Conservation (phyloP, 305 asterid species). For the Lippia alba region DNA sequence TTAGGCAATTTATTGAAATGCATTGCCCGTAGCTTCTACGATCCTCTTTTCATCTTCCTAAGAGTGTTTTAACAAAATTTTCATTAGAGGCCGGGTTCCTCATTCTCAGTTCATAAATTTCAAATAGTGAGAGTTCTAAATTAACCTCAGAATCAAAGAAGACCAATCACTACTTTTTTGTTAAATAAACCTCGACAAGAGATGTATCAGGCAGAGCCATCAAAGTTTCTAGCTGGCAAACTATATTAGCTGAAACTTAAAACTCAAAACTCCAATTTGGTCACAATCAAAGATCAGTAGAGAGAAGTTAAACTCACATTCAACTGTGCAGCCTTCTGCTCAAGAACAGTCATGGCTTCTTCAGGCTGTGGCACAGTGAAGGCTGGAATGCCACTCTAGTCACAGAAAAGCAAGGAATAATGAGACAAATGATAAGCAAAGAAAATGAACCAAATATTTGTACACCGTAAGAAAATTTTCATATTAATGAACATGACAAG, state of each 20-base stretch:
- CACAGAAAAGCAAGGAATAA: slow-evolving; percentile 27
- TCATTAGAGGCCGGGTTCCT: slow-evolving; percentile 6
- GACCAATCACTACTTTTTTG: slow-evolving; percentile 13
- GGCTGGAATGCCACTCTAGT: slow-evolving; percentile 84
- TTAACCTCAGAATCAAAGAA: slow-evolving; percentile 13
- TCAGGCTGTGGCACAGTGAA: slow-evolving; percentile 95
- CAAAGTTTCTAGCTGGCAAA: slow-evolving; percentile 26
- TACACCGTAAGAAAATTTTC: slow-evolving; percentile 10
- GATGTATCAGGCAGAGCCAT: slow-evolving; percentile 3
- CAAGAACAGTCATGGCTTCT: slow-evolving; percentile 90
- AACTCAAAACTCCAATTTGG: slow-evolving; percentile 14
- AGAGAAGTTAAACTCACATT: slow-evolving; percentile 64
- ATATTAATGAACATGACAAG: slow-evolving; percentile 12
- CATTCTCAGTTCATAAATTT: slow-evolving; percentile 9
- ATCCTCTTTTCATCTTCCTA: slow-evolving; percentile 25
- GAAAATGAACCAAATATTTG: slow-evolving; percentile 29
- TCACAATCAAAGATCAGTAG: slow-evolving; percentile 20
- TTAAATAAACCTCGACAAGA: slow-evolving; percentile 26
- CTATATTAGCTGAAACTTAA: slow-evolving; percentile 10
- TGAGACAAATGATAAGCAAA: slow-evolving; percentile 26
- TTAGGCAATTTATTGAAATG: slow-evolving; percentile 1
- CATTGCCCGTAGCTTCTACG: slow-evolving; percentile 18
- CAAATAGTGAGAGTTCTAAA: slow-evolving; percentile 17
- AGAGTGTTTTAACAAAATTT: slow-evolving; percentile 10
- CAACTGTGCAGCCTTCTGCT: slow-evolving; percentile 76